Conservation (phyloP, 73 alveolate species). For the Breviolum minutum region DNA sequence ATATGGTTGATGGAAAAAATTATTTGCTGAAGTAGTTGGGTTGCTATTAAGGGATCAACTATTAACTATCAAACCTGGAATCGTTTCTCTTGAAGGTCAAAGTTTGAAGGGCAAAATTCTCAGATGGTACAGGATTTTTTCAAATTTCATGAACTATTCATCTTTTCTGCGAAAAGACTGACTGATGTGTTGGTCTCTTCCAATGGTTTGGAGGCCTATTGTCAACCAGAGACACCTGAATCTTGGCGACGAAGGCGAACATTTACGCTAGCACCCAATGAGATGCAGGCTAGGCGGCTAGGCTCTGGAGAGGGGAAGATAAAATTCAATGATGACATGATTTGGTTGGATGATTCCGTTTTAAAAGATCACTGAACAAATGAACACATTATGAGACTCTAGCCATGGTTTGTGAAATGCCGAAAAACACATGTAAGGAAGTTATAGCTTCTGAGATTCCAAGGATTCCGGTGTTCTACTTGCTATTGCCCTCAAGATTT, state of each 20-base stretch:
- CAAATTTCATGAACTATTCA: background rate
- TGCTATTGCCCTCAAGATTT: too few relatives aligned
- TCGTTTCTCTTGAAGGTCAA: background rate
- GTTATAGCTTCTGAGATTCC: too few relatives aligned
- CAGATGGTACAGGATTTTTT: background rate
- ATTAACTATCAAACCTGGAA: background rate
- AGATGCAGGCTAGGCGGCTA: background rate
- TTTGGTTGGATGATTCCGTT: background rate
- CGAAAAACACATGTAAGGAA: too few relatives aligned
- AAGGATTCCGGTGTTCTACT: too few relatives aligned
- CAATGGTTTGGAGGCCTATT: background rate
- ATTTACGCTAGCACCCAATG: background rate
- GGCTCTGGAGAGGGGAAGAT: background rate
- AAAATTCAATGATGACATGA: background rate
- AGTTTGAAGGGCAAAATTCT: background rate
- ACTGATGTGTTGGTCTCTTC: background rate
- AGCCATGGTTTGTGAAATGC: background rate
- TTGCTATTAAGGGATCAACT: background rate
- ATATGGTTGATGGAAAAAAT: background rate
- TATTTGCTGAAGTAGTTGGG: background rate
- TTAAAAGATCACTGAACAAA: too few relatives aligned
- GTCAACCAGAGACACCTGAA: background rate
- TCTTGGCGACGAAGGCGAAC: constrained; percentile 37
- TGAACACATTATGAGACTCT: background rate
- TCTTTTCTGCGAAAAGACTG: background rate